These are phyloP conservation scores for Ophiobolus disseminans DNA, from an alignment of 2,329 filamentous ascomycete genomes.

Conservation along the genomic window DNA sequence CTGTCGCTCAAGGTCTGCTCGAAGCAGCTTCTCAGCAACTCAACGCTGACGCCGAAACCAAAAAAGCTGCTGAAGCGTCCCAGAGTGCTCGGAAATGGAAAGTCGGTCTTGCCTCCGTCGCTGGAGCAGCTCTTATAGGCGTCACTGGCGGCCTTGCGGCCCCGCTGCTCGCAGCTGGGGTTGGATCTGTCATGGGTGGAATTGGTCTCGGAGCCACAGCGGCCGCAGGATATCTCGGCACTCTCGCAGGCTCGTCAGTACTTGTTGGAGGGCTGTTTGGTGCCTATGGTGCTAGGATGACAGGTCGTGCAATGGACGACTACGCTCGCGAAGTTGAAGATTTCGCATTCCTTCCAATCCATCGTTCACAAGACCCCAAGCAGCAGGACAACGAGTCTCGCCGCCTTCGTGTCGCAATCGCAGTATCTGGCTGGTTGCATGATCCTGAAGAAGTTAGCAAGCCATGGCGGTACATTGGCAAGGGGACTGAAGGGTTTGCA, in stretches of 20 bases:
- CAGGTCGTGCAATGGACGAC: slow-evolving; percentile 84
- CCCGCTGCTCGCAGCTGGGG: slow-evolving; percentile 76
- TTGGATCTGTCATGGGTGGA: slow-evolving; percentile 80
- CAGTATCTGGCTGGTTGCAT: slow-evolving; percentile 81
- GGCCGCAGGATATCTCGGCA: slow-evolving; percentile 79
- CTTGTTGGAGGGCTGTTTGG: slow-evolving; percentile 87
- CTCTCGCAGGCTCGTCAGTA: slow-evolving; percentile 78
- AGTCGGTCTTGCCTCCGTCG: slow-evolving; percentile 85
- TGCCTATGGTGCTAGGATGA: slow-evolving; percentile 85
- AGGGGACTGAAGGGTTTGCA: slow-evolving; percentile 78
- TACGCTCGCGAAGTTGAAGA: slow-evolving; percentile 87
- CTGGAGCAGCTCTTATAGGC: slow-evolving; percentile 85
- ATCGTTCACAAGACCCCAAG: slow-evolving; percentile 51
- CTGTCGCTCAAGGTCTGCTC: slow-evolving; percentile 76
- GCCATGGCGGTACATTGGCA: slow-evolving; percentile 79
- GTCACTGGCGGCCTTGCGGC: slow-evolving; percentile 81
- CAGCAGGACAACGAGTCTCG: slow-evolving; percentile 59
- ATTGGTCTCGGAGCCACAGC: slow-evolving; percentile 75
- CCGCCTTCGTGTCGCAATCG: slow-evolving; percentile 77
- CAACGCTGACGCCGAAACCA: slow-evolving; percentile 77
- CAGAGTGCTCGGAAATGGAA: slow-evolving; percentile 74
- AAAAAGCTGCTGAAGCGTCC: slow-evolving; percentile 73
- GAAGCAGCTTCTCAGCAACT: slow-evolving; percentile 73
- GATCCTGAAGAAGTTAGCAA: slow-evolving; percentile 73
- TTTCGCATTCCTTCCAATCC: slow-evolving; percentile 81